Conservation (phyloP, 2,329 filamentous ascomycete species). For the Fusarium citri region DNA sequence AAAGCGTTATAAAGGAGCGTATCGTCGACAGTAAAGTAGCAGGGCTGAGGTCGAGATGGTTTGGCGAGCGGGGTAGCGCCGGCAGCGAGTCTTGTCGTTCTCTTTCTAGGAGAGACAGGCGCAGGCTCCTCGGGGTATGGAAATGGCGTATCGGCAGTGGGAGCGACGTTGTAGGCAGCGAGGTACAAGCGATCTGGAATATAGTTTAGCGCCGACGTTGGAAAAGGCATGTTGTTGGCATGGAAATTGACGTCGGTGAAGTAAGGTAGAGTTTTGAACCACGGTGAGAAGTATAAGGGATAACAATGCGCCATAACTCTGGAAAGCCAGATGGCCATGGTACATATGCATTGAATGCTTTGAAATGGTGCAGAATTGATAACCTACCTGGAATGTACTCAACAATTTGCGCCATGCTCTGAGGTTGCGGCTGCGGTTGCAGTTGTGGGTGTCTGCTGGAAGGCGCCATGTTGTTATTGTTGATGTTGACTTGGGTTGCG, state of each 20-base stretch:
- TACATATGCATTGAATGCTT: constrained; percentile 12
- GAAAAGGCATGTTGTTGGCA: constrained; percentile 24
- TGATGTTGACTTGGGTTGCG: constrained; percentile 43
- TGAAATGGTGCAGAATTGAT: constrained; percentile 44
- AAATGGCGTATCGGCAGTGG: constrained; percentile 84
- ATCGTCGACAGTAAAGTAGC: constrained; percentile 96
- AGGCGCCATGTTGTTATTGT: constrained; percentile 60
- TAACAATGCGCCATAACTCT: constrained; percentile 50
- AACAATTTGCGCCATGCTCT: constrained; percentile 86
- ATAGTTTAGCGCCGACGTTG: constrained; percentile 43
- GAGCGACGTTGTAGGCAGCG: constrained; percentile 83
- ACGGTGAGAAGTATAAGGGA: constrained; percentile 27
- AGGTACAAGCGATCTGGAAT: constrained; percentile 89
- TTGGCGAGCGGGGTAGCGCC: constrained; percentile 51
- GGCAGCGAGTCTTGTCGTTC: constrained; percentile 68
- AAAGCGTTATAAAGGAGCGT: constrained; percentile 96
- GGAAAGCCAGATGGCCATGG: constrained; percentile 23
- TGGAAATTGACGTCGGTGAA: constrained; percentile 17
- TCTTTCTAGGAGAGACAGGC: constrained; percentile 51
- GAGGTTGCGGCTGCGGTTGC: constrained; percentile 47
- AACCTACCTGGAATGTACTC: constrained; percentile 92
- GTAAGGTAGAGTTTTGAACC: constrained; percentile 21
- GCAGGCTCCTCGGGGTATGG: constrained; percentile 82
- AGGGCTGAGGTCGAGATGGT: constrained; percentile 67
- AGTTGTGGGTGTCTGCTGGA: constrained; percentile 53